phyloP scores from a whole-genome alignment of 257 asterid genomes.

The Salvia miltiorrhiza region DNA sequence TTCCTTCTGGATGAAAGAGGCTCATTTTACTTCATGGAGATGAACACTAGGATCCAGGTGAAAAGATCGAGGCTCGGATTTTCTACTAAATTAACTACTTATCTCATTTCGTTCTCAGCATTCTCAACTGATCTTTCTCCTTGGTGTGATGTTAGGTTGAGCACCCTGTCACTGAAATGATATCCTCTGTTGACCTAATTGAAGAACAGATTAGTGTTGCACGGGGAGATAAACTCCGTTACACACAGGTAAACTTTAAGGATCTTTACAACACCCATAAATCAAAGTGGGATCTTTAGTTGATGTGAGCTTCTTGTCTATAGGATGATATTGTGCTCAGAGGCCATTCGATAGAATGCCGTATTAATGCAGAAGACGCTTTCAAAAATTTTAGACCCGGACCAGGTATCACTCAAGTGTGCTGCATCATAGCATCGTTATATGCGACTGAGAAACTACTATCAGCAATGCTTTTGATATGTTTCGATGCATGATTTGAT shows the following conservation, averaged over 20 bases:
- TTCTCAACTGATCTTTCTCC: background rate
- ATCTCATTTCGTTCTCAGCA: background rate
- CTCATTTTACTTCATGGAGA: conserved; percentile 97
- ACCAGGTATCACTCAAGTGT: conserved; percentile 57
- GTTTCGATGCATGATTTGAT: background rate
- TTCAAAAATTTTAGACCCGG: conserved; percentile 99
- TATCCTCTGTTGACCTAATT: conserved; percentile 92
- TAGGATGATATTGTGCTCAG: conserved; percentile 89
- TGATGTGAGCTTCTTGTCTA: conserved; percentile 13
- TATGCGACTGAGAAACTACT: background rate
- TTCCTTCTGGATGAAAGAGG: conserved; percentile 98
- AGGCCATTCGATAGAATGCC: conserved; percentile 98
- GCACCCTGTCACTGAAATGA: conserved; percentile 99
- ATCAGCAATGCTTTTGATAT: background rate
- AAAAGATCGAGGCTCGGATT: conserved; percentile 12
- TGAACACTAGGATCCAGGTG: conserved; percentile 99
- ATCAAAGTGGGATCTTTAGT: background rate
- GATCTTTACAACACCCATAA: conserved; percentile 6
- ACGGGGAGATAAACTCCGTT: conserved; percentile 83
- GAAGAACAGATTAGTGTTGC: conserved; percentile 99
- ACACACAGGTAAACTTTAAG: conserved; percentile 55
- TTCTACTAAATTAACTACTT: conserved; percentile 12
- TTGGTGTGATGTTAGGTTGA: conserved; percentile 60
- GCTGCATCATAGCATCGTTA: too few relatives aligned
- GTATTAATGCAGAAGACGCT: conserved; percentile 99